phyloP scores from a whole-genome alignment of 768 basidiomycete genomes.

The Suillus spraguei region DNA sequence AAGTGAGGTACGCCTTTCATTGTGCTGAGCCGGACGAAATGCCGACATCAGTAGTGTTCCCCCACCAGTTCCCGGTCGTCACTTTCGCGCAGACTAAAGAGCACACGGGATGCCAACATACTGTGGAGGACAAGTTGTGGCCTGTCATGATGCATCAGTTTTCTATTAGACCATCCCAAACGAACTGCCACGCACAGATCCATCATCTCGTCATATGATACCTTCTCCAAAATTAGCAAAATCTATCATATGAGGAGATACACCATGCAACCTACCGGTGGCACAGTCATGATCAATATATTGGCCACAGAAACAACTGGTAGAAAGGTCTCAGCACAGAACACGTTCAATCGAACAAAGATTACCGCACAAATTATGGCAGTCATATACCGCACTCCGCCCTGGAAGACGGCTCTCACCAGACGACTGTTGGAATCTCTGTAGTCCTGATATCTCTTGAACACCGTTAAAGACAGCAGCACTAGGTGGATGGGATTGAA shows the following conservation, averaged over 20 bases:
- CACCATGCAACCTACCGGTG: not conserved
- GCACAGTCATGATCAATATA: not conserved
- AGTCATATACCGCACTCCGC: constrained; percentile 2
- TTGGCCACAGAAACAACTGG: not conserved
- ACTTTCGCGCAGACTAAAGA: not conserved
- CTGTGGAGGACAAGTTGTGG: not conserved
- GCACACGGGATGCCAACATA: constrained; percentile 4
- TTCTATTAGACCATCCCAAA: not conserved
- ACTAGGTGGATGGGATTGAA: not conserved
- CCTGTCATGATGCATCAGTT: not conserved
- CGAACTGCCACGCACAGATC: not conserved
- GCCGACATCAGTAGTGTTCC: not conserved
- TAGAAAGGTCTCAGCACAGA: not conserved
- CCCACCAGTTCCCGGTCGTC: not conserved
- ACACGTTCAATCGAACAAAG: not conserved
- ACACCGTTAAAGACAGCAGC: not conserved
- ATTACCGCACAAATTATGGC: not conserved
- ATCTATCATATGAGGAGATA: not conserved
- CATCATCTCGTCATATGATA: not conserved
- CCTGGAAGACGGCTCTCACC: not conserved
- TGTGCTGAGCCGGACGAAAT: not conserved
- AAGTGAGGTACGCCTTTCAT: not conserved
- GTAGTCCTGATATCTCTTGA: constrained; percentile 4
- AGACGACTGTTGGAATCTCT: not conserved
- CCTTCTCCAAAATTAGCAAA: not conserved